phyloP scores from a whole-genome alignment of 768 basidiomycete species.

The Sistotremastrum niveocremeum region DNA sequence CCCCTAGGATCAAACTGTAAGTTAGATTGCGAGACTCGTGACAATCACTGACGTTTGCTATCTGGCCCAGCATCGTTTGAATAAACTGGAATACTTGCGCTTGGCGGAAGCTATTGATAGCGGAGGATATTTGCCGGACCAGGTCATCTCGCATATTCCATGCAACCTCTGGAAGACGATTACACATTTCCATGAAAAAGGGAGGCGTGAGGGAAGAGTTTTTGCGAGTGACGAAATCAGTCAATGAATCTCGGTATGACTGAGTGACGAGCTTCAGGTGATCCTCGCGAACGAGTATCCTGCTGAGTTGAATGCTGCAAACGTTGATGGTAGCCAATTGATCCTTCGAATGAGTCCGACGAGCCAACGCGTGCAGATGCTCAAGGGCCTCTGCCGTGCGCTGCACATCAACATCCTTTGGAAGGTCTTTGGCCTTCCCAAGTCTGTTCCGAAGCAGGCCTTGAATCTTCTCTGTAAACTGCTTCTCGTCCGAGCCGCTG shows the following conservation, averaged over 20 bases:
- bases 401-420: constrained; percentile 31
- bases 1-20: no score
- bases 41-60: constrained; percentile 24
- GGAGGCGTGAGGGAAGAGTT: constrained; percentile 54
- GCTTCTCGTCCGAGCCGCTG: constrained; percentile 63
- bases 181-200: constrained; percentile 72
- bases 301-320: constrained; percentile 57
- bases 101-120: constrained; percentile 67
- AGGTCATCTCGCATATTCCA: constrained; percentile 55
- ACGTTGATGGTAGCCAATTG: constrained; percentile 50
- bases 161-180: constrained; percentile 45
- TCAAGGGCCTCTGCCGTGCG: constrained; percentile 34
- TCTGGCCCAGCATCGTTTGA: constrained; percentile 43
- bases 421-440: constrained; percentile 58
- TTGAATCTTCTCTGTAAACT: constrained; percentile 78
- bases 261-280: constrained; percentile 30
- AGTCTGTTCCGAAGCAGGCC: constrained; percentile 66
- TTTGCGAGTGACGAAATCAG: constrained; percentile 72
- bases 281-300: constrained; percentile 25
- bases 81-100: constrained; percentile 64
- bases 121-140: constrained; percentile 38
- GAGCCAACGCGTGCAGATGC: constrained; percentile 60
- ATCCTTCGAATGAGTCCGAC: constrained; percentile 48
- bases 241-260: constrained; percentile 52
- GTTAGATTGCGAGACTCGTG: background rate